phyloP scores from a whole-genome alignment of 176 grass and related monocot genomes.

The Bolboschoenus planiculmis region DNA sequence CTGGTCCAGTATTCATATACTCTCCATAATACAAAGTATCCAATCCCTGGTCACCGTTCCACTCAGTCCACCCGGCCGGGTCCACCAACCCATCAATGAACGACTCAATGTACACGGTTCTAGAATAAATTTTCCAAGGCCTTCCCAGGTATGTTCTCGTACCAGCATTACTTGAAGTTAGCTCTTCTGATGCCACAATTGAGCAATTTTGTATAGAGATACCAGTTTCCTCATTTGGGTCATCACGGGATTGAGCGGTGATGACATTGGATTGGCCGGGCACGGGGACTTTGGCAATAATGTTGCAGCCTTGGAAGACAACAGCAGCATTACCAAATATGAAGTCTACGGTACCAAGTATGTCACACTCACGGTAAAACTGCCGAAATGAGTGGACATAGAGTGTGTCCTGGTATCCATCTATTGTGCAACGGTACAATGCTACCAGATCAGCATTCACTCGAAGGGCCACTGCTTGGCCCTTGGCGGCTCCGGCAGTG shows the following conservation, averaged over 20 bases:
- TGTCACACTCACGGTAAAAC: constrained; percentile 79
- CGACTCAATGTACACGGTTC: constrained; percentile 49
- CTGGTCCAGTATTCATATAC: constrained; percentile 60
- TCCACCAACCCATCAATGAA: constrained; percentile 43
- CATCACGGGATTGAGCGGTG: constrained; percentile 45
- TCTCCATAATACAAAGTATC: constrained; percentile 61
- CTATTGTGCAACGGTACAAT: constrained; percentile 52
- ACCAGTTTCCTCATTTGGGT: constrained; percentile 58
- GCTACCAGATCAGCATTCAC: constrained; percentile 56
- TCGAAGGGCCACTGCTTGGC: constrained; percentile 74
- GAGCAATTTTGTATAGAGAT: constrained; percentile 68
- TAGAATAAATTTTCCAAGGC: constrained; percentile 59
- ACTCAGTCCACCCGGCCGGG: constrained; percentile 42
- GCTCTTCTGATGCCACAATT: constrained; percentile 22
- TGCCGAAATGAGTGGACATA: constrained; percentile 83
- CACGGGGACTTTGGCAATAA: constrained; percentile 38
- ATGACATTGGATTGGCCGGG: constrained; percentile 47
- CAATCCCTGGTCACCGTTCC: constrained; percentile 34
- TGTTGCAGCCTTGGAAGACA: constrained; percentile 62
- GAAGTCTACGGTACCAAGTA: constrained; percentile 67
- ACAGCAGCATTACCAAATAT: constrained; percentile 81
- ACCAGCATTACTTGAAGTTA: not conserved
- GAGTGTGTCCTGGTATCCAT: constrained; percentile 64
- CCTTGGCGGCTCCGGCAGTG: constrained; percentile 55
- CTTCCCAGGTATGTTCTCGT: constrained; percentile 57